phyloP scores from a whole-genome alignment of 805 yeast genomes.

The Cyberlindnera euphorbiiphila region DNA sequence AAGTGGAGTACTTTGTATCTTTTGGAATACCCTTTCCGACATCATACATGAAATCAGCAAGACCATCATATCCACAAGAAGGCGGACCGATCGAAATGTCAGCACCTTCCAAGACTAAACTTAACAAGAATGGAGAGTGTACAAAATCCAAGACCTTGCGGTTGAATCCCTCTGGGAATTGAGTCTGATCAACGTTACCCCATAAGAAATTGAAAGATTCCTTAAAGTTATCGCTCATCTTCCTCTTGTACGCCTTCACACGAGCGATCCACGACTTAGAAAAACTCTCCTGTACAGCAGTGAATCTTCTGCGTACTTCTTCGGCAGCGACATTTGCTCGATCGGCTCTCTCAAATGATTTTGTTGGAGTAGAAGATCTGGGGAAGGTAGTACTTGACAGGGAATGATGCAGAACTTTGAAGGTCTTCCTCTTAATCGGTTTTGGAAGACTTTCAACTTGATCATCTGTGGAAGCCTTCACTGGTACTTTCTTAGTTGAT shows the following conservation, averaged over 20 bases:
- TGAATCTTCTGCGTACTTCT: not conserved
- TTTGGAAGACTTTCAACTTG: constrained; percentile 3
- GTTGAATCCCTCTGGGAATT: constrained; percentile 38
- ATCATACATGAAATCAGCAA: constrained; percentile 60
- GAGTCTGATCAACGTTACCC: constrained; percentile 34
- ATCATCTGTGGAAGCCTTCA: constrained; percentile 13
- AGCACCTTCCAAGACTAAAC: constrained; percentile 45
- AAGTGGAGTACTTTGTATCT: constrained; percentile 61
- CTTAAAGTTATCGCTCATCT: constrained; percentile 37
- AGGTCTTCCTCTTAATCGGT: constrained; percentile 5
- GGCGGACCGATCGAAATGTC: constrained; percentile 50
- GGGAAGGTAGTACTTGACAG: constrained; percentile 9
- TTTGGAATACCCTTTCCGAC: constrained; percentile 82
- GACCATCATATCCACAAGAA: constrained; percentile 42
- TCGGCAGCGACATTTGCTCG: not conserved
- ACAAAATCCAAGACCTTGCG: constrained; percentile 45
- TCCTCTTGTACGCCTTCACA: constrained; percentile 44
- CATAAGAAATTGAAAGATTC: constrained; percentile 39
- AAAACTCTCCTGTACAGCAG: constrained; percentile 39
- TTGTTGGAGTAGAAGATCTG: not conserved
- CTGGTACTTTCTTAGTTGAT: constrained; percentile 6
- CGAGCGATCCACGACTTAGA: constrained; percentile 70
- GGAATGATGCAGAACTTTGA: constrained; percentile 6
- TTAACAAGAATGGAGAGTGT: constrained; percentile 49
- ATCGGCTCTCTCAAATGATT: not conserved